Percentiles rank a stretch among this genome's conserved stretches.
Conservation (phyloP, 2,329 filamentous ascomycete genomes). For the Rhynchosporium graminicola region DNA sequence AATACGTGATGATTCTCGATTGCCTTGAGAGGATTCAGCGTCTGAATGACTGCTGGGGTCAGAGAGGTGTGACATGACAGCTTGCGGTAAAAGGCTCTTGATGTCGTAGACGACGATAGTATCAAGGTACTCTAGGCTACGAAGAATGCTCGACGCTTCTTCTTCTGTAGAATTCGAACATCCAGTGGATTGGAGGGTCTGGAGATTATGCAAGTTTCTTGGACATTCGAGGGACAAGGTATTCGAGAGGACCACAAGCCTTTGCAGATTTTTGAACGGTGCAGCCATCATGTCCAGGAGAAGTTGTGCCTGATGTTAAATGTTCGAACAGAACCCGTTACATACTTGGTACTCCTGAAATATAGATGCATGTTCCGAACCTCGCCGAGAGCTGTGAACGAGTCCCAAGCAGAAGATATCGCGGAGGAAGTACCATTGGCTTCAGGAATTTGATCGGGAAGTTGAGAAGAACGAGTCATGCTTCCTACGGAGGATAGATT, state of each 20-base stretch:
- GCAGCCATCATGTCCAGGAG: slow-evolving; percentile 22
- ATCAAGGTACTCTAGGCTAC: slow-evolving; percentile 17
- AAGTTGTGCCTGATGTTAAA: slow-evolving; percentile 19
- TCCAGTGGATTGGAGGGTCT: slow-evolving; percentile 12
- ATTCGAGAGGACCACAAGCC: slow-evolving; percentile 12
- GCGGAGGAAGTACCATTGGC: background rate
- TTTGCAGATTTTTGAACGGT: slow-evolving; percentile 9
- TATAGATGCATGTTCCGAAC: slow-evolving; percentile 14
- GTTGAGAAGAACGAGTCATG: too few relatives aligned
- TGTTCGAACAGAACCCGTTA: background rate
- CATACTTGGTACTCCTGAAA: background rate
- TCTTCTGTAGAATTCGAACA: slow-evolving; percentile 13
- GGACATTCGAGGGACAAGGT: slow-evolving; percentile 15
- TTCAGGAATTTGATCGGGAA: too few relatives aligned
- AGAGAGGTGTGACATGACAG: slow-evolving; percentile 5
- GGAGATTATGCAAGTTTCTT: slow-evolving; percentile 14
- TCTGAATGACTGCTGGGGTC: slow-evolving; percentile 14
- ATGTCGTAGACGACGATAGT: slow-evolving; percentile 15
- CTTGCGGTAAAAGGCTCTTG: background rate
- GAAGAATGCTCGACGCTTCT: slow-evolving; percentile 16
- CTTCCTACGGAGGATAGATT: background rate
- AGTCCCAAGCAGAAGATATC: slow-evolving; percentile 11
- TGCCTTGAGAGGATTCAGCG: slow-evolving; percentile 17
- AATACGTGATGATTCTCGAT: slow-evolving; percentile 18
- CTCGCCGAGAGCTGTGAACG: slow-evolving; percentile 12